phyloP scores from a whole-genome alignment of 805 yeast species.

The Torulaspora quercuum region DNA sequence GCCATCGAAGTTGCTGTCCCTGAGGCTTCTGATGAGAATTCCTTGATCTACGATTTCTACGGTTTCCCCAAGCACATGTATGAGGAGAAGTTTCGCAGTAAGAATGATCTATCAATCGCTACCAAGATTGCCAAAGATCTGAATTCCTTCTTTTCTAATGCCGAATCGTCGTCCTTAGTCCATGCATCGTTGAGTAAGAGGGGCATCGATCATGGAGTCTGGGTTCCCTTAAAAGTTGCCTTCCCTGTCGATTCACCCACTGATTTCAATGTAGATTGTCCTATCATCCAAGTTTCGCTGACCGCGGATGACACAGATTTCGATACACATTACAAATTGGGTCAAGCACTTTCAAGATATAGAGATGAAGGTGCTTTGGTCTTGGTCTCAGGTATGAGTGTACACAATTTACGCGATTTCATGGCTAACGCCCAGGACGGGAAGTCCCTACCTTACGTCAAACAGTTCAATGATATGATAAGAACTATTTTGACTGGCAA shows the following conservation, averaged over 20 bases:
- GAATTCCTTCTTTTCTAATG: slow-evolving; percentile 3
- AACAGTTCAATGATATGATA: slow-evolving; percentile 49
- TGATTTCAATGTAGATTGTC: slow-evolving; percentile 35
- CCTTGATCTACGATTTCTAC: slow-evolving; percentile 67
- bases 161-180: slow-evolving; percentile 34
- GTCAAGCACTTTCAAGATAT: slow-evolving; percentile 49
- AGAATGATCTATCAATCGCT: slow-evolving; percentile 44
- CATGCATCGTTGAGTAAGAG: slow-evolving; percentile 43
- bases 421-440: slow-evolving; percentile 12
- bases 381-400: slow-evolving; percentile 74
- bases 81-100: slow-evolving; percentile 55
- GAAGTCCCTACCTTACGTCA: slow-evolving; percentile 45
- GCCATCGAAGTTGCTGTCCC: slow-evolving; percentile 51
- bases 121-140: slow-evolving; percentile 12
- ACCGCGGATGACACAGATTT: slow-evolving; percentile 41
- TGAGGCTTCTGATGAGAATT: slow-evolving; percentile 41
- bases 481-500: slow-evolving; percentile 30
- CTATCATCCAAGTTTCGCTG: slow-evolving; percentile 44
- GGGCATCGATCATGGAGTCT: slow-evolving; percentile 79
- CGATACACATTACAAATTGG: slow-evolving; percentile 47
- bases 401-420: slow-evolving; percentile 54
- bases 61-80: slow-evolving; percentile 69
- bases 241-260: slow-evolving; percentile 40
- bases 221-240: slow-evolving; percentile 77
- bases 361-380: slow-evolving; percentile 52